A percentile compares a stretch with the other conserved stretches of the same genome.
Evolutionary conservation across 768 basidiomycete species (phyloP).

Genomic region (Boletus huronensis): DNA sequence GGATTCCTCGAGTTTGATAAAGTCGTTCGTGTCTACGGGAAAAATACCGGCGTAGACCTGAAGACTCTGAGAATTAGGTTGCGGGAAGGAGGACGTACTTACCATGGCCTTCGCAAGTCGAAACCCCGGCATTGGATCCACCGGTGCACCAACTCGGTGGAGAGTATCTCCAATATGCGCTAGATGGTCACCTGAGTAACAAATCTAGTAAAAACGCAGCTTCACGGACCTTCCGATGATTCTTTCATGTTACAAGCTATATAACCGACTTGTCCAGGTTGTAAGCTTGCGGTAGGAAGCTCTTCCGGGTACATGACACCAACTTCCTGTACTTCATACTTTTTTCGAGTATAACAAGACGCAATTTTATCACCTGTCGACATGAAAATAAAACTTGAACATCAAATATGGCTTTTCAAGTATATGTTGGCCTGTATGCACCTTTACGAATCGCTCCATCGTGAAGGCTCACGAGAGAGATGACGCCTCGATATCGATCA

Average conservation of each 20-base stretch:
- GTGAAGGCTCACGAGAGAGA: conserved; percentile 82
- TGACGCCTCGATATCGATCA: conserved; percentile 94
- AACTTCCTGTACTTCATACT: conserved; percentile 84
- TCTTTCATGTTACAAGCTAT: conserved; percentile 98
- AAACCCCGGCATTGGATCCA: conserved; percentile 87
- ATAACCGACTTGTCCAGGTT: conserved; percentile 82
- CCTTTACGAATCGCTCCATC: conserved; percentile 82
- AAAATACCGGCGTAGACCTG: conserved; percentile 95
- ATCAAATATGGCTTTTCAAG: background rate
- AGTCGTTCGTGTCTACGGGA: conserved; percentile 88
- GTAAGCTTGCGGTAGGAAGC: conserved; percentile 61
- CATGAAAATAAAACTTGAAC: background rate
- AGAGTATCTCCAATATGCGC: conserved; percentile 95
- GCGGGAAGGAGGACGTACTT: background rate
- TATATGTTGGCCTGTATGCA: conserved; percentile 22
- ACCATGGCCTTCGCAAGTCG: conserved; percentile 95
- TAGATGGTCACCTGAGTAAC: conserved; percentile 30
- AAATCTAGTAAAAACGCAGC: background rate
- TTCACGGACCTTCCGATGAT: conserved; percentile 73
- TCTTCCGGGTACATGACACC: conserved; percentile 92
- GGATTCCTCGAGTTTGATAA: conserved; percentile 92
- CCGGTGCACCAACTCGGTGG: conserved; percentile 65
- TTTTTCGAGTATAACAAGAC: conserved; percentile 80
- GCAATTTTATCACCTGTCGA: conserved; percentile 80
- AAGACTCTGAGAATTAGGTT: background rate